Base-by-base conservation (phyloP, 768 basidiomycete species). In the Rhodosporidiobolus odoratus region DNA sequence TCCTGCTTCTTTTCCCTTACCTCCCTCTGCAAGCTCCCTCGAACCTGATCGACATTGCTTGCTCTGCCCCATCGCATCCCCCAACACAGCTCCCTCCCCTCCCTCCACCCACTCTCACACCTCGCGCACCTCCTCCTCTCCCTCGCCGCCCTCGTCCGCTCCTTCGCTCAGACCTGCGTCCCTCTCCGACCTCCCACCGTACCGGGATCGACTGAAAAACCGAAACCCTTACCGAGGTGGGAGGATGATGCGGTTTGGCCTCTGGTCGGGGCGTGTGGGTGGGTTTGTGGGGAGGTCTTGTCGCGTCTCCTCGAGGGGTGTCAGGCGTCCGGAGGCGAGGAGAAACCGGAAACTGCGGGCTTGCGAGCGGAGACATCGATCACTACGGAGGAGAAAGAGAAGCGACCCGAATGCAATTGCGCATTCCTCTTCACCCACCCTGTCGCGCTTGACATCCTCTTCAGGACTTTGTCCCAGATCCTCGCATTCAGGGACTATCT, bases 181-280 rank as follows among this genome's bases (percentile, higher is more conserved):
- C 35, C 19, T 30, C 34, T 35, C 4, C 37, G 34, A 16, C 17
- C 23, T 19, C 52, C 52, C 27, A 53, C 52, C 52, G 27, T 32
- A 4, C 27, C n/a, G n/a, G 52, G 52, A 5, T 9, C 43, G 13
- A 23, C 43, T 13, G 43, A 3, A 9, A 1, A 4, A 7, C 3
- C 7, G 21, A 15, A 17, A 13, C 38, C 35, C 15, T 19, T 43
- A 32, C 58, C n/a, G 15, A 34, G 47, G 30, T 37, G 56, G 37
- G 56, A 47, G 34, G 45, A 47, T 27, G 68, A 69, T 58, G 57
- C 62, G 3, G 27, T 59, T 4, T 69, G 68, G 68, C 68, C 68
- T 2, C 32, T 64, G 7, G 60, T 64, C 12, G 68, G 57, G 1
- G 23, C 58, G 5, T 38, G 34, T 7, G 57, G 17, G 21, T 69